phyloP scores from a whole-genome alignment of 768 basidiomycete genomes.

The Agaricus subrufescens region DNA sequence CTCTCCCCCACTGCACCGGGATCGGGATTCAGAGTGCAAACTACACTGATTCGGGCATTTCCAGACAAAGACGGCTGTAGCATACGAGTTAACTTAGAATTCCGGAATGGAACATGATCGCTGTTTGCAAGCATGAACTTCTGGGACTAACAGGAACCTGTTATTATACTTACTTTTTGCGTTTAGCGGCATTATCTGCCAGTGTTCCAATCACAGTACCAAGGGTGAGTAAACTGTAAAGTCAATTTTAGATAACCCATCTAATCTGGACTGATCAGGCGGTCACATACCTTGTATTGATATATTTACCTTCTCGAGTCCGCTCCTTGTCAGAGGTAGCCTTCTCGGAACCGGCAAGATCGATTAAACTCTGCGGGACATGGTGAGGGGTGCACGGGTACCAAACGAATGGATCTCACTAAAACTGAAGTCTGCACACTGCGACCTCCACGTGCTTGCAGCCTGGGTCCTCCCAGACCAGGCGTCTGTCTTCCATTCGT shows the following conservation, averaged over 20 bases:
- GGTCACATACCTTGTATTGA: slow-evolving; percentile 72
- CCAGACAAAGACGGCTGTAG: slow-evolving; percentile 94
- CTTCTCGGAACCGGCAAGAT: slow-evolving; percentile 95
- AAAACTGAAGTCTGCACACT: slow-evolving; percentile 76
- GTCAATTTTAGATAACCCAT: slow-evolving; percentile 3
- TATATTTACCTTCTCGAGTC: slow-evolving; percentile 94
- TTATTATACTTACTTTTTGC: slow-evolving; percentile 48
- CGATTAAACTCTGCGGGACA: slow-evolving; percentile 71
- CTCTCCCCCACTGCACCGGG: slow-evolving; percentile 74
- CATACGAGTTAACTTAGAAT: slow-evolving; percentile 91
- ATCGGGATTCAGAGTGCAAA: slow-evolving; percentile 94
- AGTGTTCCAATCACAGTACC: slow-evolving; percentile 91
- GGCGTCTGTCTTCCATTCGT: slow-evolving; percentile 37
- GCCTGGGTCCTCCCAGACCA: slow-evolving; percentile 46
- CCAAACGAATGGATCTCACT: slow-evolving; percentile 28
- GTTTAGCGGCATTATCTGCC: slow-evolving; percentile 79
- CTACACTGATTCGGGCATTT: slow-evolving; percentile 92
- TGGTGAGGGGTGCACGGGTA: slow-evolving; percentile 3
- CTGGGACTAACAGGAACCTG: not conserved
- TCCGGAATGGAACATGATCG: slow-evolving; percentile 92
- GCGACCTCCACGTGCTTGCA: slow-evolving; percentile 75
- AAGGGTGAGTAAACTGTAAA: slow-evolving; percentile 75
- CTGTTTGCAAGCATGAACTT: slow-evolving; percentile 25
- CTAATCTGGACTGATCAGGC: not conserved
- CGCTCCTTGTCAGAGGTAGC: slow-evolving; percentile 95